Evolutionary conservation across 2,329 filamentous ascomycete genomes (phyloP), one percentile per base, ranked within the genome.

Genomic region (Colletotrichum graminicola): DNA sequence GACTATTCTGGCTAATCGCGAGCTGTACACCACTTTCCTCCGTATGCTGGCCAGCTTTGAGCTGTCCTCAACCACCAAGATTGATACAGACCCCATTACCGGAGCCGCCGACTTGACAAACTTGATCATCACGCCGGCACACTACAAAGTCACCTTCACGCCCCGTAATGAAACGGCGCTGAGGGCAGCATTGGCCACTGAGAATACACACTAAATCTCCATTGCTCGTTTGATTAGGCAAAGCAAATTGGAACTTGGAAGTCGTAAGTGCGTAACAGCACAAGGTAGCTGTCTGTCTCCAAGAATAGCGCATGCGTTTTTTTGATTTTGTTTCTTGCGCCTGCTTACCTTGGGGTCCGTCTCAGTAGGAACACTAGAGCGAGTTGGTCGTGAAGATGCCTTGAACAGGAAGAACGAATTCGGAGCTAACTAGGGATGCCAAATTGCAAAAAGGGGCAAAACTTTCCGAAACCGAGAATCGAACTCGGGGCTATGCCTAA

Each of bases 11-110:
- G 87, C 85, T 0, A 86, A 87, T 73, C 84, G 86, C 6, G 86
- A 87, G 69, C 81, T 88, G 4, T 88, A 85, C 76, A 85, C 84
- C 3, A 84, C 84, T 0, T 88, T 87, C 71, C 75, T 88, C 51
- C 82, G 86, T 3, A 79, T 88, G 59, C 83, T 88, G 66, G 82
- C 82, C 11, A 84, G 85, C 2, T 88, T 87, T 75, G 78, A 80
- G 45, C 84, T 89, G 73, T 77, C 83, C 0, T 76, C 78, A 2
- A 76, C 77, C 0, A 72, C 74, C 5, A 66, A 54, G 26, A 72
- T 67, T 23, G 54, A 64, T 47, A 49, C 63, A 3, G 61, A 62
- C 29, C 68, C 70, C 26, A 34, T 71, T 12, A 71, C 68, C 14
- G 68, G 68, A 2, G 64, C 60, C 36, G 68, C 34, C n/a, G 68